These are phyloP conservation scores for Fistulinella cinereoalba DNA, from an alignment of 1,284 basidiomycete species.

Conservation along the genomic window DNA sequence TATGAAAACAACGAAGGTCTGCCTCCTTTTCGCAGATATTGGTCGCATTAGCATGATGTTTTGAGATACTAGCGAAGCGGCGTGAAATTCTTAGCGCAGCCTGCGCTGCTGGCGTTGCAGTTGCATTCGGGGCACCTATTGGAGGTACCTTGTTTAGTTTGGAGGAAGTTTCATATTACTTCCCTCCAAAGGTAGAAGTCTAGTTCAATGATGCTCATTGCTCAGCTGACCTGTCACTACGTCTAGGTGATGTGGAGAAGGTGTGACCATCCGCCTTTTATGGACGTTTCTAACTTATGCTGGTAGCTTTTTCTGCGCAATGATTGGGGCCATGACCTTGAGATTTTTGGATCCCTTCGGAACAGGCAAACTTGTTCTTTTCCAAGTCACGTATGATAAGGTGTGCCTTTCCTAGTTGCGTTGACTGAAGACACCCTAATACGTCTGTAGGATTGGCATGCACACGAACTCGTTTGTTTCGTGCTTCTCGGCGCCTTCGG, in stretches of 20 bases:
- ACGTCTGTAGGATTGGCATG: constrained; percentile 77
- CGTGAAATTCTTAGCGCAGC: constrained; percentile 91
- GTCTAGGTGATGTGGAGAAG: constrained; percentile 82
- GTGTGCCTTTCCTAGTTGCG: constrained; percentile 32
- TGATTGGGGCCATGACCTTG: constrained; percentile 88
- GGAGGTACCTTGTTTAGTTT: constrained; percentile 91
- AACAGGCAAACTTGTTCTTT: constrained; percentile 79
- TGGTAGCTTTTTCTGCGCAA: constrained; percentile 87
- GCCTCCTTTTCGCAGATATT: constrained; percentile 10
- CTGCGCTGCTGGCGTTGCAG: constrained; percentile 90
- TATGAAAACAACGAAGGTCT: constrained; percentile 91
- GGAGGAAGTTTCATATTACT: constrained; percentile 95
- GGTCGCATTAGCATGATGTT: not conserved
- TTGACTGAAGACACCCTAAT: constrained; percentile 1
- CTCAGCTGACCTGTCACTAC: not conserved
- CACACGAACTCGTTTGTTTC: constrained; percentile 81
- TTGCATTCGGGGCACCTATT: constrained; percentile 88
- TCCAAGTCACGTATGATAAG: constrained; percentile 89
- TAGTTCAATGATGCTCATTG: not conserved
- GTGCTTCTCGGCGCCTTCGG: constrained; percentile 85
- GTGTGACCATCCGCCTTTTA: constrained; percentile 37
- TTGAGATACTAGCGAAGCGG: constrained; percentile 70
- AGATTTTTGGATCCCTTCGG: constrained; percentile 92
- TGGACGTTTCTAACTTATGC: constrained; percentile 1
- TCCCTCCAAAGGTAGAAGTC: constrained; percentile 76